Evolutionary conservation across 768 basidiomycete genomes (phyloP).

Genomic region (Lactarius hengduanensis): DNA sequence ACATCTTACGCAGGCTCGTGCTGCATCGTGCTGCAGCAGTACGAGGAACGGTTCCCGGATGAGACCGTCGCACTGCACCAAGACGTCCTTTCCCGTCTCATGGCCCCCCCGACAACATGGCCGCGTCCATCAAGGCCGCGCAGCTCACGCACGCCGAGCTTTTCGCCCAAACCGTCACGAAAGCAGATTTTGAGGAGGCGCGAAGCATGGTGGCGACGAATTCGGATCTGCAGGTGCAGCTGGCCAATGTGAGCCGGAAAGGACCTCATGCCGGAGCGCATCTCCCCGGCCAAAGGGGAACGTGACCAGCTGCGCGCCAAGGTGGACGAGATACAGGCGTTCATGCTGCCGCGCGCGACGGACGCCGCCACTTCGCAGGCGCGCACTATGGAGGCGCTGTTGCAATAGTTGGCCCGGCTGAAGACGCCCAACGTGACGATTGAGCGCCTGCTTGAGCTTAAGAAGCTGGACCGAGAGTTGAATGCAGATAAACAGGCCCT

Average conservation of each 20-base stretch:
- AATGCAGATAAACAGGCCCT: no score
- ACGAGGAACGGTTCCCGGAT: no score
- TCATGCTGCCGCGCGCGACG: constrained; percentile 43
- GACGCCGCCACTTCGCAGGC: constrained; percentile 50
- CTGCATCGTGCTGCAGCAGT: no score
- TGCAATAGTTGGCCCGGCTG: constrained; percentile 31
- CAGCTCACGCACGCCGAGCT: no score
- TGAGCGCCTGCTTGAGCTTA: constrained; percentile 53
- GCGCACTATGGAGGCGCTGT: constrained; percentile 57
- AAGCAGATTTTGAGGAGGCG: no score
- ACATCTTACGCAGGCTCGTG: no score
- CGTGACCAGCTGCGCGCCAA: constrained; percentile 60
- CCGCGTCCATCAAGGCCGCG: no score
- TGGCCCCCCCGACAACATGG: no score
- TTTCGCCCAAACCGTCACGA: constrained; percentile 52
- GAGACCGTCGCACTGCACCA: no score
- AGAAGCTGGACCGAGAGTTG: constrained; percentile 57
- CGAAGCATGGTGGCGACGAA: constrained; percentile 53
- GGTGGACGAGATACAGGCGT: constrained; percentile 52
- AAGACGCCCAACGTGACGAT: no score
- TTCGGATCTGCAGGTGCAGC: constrained; percentile 66
- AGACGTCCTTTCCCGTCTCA: no score
- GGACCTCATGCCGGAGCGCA: constrained; percentile 64
- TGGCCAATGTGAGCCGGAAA: constrained; percentile 83
- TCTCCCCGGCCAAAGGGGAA: constrained; percentile 58